phyloP scores from a whole-genome alignment of 176 grass and related monocot species.

The Dactylis glomerata region DNA sequence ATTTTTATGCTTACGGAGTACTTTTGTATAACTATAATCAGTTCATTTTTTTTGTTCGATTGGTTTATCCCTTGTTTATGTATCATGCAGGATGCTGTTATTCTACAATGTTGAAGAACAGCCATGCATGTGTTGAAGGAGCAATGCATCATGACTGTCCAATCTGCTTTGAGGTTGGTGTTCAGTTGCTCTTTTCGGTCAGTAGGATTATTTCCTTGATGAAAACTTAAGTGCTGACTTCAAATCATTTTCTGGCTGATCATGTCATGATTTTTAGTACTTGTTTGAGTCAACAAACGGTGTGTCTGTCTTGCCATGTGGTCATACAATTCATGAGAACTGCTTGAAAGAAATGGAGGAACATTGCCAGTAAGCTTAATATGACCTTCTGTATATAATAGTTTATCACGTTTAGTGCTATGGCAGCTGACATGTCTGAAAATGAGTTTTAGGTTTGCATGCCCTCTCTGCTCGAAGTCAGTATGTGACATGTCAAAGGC shows the following conservation, averaged over 20 bases:
- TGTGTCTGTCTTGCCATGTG: conserved; percentile 72
- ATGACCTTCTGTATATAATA: background rate
- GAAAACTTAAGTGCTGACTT: background rate
- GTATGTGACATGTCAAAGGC: conserved; percentile 97
- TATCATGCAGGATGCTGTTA: conserved; percentile 76
- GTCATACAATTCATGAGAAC: conserved; percentile 84
- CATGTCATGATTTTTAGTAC: conserved; percentile 49
- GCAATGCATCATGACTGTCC: conserved; percentile 99
- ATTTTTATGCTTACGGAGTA: background rate
- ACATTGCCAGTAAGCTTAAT: conserved; percentile 66
- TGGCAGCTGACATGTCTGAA: background rate
- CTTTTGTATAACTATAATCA: background rate
- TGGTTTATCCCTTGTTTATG: conserved; percentile 4
- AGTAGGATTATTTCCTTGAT: background rate
- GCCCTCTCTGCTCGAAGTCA: conserved; percentile 93
- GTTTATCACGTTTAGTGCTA: background rate
- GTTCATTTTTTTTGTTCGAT: background rate
- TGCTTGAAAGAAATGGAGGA: conserved; percentile 95
- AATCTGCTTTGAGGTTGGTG: conserved; percentile 88
- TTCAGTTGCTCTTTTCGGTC: background rate
- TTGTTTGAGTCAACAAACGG: conserved; percentile 83
- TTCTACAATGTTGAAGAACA: conserved; percentile 64
- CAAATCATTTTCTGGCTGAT: background rate
- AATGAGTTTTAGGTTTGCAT: conserved; percentile 54
- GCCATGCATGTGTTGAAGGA: conserved; percentile 88